Percentiles rank a stretch among this genome's conserved stretches.
Conservation (phyloP, 2,329 filamentous ascomycete species). For the Aspergillus phoenicis region DNA sequence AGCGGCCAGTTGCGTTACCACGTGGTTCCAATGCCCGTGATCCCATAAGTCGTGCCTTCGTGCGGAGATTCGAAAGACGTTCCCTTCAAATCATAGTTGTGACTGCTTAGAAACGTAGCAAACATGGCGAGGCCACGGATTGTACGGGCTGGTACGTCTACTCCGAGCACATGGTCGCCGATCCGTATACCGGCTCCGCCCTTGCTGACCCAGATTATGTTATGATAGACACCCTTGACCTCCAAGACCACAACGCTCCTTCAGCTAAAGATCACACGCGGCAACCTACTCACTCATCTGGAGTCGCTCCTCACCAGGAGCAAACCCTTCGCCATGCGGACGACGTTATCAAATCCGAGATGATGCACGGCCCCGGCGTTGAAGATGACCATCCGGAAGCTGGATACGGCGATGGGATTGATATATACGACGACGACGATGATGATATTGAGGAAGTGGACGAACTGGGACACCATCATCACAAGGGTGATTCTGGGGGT, state of each 20-base stretch:
- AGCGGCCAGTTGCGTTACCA: constrained; percentile 14
- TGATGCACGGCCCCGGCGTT: constrained; percentile 64
- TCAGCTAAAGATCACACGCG: constrained; percentile 80
- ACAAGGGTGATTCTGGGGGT: constrained; percentile 18
- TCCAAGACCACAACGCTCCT: constrained; percentile 80
- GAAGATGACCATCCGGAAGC: constrained; percentile 56
- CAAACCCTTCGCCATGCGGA: constrained; percentile 79
- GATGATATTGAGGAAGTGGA: constrained; percentile 11
- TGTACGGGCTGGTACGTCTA: constrained; percentile 48
- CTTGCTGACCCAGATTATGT: not conserved
- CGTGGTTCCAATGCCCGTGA: constrained; percentile 20
- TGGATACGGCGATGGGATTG: constrained; percentile 36
- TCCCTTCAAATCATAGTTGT: constrained; percentile 14
- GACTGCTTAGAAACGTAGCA: constrained; percentile 16
- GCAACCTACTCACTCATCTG: constrained; percentile 55
- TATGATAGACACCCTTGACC: constrained; percentile 81
- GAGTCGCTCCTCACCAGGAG: constrained; percentile 79
- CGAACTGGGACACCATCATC: constrained; percentile 19
- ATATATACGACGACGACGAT: constrained; percentile 38
- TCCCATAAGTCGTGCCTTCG: constrained; percentile 26
- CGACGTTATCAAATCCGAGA: constrained; percentile 74
- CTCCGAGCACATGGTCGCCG: not conserved
- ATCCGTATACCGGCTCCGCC: not conserved
- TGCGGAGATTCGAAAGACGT: constrained; percentile 13
- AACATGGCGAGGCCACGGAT: constrained; percentile 49